These are phyloP conservation scores for Amanita inopinata DNA, from an alignment of 768 basidiomycete genomes.

Conservation along the genomic window DNA sequence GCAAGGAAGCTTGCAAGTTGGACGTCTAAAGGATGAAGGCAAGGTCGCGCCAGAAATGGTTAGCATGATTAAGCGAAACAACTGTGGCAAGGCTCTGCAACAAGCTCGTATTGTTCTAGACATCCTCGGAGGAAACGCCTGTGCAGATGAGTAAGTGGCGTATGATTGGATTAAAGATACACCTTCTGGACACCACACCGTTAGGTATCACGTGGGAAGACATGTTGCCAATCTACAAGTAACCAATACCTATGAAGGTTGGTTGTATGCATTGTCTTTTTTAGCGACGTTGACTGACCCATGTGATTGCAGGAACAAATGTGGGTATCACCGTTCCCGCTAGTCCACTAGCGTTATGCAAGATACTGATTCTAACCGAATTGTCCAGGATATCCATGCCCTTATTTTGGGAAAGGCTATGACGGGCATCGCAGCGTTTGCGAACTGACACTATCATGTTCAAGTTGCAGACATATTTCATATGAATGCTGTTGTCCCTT, in stretches of 20 bases:
- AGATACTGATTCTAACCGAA: conserved; percentile 11
- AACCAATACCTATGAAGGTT: conserved; percentile 93
- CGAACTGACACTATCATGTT: conserved; percentile 31
- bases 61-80: conserved; percentile 90
- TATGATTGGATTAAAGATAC: conserved; percentile 1
- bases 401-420: conserved; percentile 91
- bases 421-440: conserved; percentile 83
- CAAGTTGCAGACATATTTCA: conserved; percentile 5
- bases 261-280: conserved; percentile 11
- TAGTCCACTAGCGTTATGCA: neutral
- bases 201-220: conserved; percentile 85
- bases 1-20: conserved; percentile 68
- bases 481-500: too few relatives aligned
- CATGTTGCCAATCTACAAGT: conserved; percentile 94
- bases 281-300: neutral
- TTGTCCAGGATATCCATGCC: conserved; percentile 69
- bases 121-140: conserved; percentile 90
- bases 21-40: conserved; percentile 77
- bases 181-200: neutral
- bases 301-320: conserved; percentile 39
- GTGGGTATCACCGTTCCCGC: conserved; percentile 23
- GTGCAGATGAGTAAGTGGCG: conserved; percentile 73
- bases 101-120: conserved; percentile 78
- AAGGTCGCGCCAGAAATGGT: conserved; percentile 83
- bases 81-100: conserved; percentile 86